Base-by-base conservation (phyloP, 192 early-diverging fungal species). In the Umbelopsis vinacea region DNA sequence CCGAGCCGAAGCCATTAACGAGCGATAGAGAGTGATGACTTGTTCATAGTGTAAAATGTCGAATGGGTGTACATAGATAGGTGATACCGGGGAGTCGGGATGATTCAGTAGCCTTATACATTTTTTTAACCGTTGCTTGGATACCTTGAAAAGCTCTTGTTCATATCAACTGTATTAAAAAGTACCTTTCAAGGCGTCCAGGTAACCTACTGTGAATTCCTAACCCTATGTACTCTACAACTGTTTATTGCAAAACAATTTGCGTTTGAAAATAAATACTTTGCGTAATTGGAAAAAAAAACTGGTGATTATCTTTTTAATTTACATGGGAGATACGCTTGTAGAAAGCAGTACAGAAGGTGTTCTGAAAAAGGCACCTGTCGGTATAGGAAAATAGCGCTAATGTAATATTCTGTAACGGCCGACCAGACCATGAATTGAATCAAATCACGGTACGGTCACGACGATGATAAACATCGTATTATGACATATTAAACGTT, bases 41-140 rank as follows among this genome's bases (percentile, higher is more conserved):
- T 63, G 57, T 63, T 63, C 57, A 63, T 63, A 63, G 57, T 63
- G 57, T 63, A 63, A 63, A 63, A 63, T 63, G 57, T 63, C 57
- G 57, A 63, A 63, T 63, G 57, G 57, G 57, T 63, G 57, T 63
- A 63, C 57, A 63, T 63, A 63, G 57, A 63, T 63, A 37, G 57
- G 57, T 63, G 57, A 63, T 63, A 63, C 57, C 57, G 57, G 57
- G 57, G 26, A 35, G 33, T n/a, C 15, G 6, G 57, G 29, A 63
- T 35, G 17, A n/a, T 19, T 37, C 57, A 63, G 57, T 37, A 35
- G 57, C 57, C 19, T 19, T 63, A 63, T 63, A 63, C 57, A 63
- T 63, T 63, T 63, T 63, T 63, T 35, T 63, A 22, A n/a, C 53
- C 26, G 57, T 63, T 63, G 26, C 57, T 63, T 63, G 29, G 33